Evolutionary conservation across 208 protist species (phyloP).

Genomic region (Naegleria fowleri): DNA sequence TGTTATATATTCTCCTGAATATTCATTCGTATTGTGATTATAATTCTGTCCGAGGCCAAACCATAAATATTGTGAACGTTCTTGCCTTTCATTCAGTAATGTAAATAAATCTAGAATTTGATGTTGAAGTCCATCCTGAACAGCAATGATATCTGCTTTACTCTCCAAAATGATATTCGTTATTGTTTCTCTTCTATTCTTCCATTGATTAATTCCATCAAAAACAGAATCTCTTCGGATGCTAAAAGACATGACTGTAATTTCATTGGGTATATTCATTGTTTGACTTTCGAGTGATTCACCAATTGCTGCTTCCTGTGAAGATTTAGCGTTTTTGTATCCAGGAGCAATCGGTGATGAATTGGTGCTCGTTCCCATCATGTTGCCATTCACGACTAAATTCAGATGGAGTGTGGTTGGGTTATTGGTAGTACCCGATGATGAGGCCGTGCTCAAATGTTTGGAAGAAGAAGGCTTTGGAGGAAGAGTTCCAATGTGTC

Average conservation of each 20-base stretch:
- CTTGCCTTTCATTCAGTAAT: neutral
- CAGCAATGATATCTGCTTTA: neutral
- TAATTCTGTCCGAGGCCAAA: neutral
- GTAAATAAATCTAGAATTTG: conserved; percentile 6
- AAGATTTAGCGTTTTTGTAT: neutral
- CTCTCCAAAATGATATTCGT: neutral
- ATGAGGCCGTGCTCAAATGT: neutral
- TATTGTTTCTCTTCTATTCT: neutral
- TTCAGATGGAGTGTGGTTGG: neutral
- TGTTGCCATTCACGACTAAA: neutral
- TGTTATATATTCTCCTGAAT: neutral
- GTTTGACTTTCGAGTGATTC: neutral
- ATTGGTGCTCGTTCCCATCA: neutral
- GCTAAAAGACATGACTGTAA: neutral
- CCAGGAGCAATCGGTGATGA: neutral
- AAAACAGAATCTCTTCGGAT: neutral
- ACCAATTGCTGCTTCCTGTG: neutral
- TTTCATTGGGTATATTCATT: neutral
- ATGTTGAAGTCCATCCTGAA: neutral
- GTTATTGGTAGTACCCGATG: neutral
- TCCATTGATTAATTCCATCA: neutral
- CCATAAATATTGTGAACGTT: neutral
- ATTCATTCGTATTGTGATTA: neutral
- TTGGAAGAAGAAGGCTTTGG: neutral
- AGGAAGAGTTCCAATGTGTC: neutral